Conservation (phyloP, 345 rosid species). For the Conringia planisiliqua region DNA sequence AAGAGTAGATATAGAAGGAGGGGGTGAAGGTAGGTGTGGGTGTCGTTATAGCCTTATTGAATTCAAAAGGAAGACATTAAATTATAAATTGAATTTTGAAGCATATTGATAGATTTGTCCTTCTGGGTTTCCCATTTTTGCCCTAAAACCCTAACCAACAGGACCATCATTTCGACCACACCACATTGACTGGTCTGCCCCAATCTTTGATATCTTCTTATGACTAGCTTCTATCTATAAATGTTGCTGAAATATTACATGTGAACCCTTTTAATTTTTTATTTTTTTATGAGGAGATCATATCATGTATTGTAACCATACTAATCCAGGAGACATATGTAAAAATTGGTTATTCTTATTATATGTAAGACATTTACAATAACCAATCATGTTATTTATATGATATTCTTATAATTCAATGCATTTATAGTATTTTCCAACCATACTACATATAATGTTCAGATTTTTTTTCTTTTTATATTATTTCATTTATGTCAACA, state of each 20-base stretch:
- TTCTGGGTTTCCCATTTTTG: conserved; percentile 12
- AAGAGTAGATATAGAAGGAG: conserved; percentile 18
- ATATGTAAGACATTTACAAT: too few species aligned
- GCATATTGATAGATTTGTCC: conserved; percentile 27
- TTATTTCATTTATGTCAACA: background rate
- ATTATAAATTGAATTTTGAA: conserved; percentile 28
- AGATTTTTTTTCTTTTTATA: background rate
- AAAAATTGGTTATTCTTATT: background rate
- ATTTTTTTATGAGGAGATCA: background rate
- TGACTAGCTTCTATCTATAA: background rate
- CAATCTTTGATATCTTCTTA: background rate
- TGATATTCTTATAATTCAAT: background rate
- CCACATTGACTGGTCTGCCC: conserved; percentile 35
- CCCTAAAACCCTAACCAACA: conserved; percentile 4
- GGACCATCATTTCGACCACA: conserved; percentile 32
- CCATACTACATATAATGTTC: background rate
- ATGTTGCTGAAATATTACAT: background rate
- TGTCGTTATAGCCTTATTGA: conserved; percentile 27
- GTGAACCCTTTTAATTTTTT: background rate
- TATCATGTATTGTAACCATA: background rate
- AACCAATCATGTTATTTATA: too few species aligned
- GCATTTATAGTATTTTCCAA: background rate
- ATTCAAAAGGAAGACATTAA: conserved; percentile 16
- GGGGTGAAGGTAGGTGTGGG: conserved; percentile 27
- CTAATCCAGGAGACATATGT: background rate